Percentiles rank a stretch among this genome's conserved stretches.
These are phyloP conservation scores for Leucocoprinus leucothites DNA, from an alignment of 768 basidiomycete species.

Conservation along the genomic window DNA sequence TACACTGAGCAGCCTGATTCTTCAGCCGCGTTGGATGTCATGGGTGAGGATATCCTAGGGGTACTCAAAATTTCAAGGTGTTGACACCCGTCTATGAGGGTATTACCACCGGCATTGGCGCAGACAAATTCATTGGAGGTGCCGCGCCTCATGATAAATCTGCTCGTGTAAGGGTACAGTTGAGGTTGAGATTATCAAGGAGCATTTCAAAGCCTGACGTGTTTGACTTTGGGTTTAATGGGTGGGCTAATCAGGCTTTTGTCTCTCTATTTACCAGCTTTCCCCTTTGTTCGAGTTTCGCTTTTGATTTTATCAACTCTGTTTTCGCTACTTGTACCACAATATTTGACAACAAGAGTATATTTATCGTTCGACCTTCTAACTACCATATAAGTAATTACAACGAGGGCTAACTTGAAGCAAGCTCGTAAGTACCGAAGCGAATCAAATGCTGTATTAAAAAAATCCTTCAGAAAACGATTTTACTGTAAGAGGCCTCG, in stretches of 20 bases:
- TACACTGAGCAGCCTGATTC: conserved; percentile 13
- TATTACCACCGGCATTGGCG: conserved; percentile 42
- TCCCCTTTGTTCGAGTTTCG: too few relatives aligned
- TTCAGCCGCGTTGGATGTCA: conserved; percentile 68
- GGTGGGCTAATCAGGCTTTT: not conserved
- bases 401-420: too few relatives aligned
- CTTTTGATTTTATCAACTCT: too few relatives aligned
- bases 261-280: too few relatives aligned
- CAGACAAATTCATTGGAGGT: conserved; percentile 13
- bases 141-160: conserved; percentile 13
- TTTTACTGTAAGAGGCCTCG: too few relatives aligned
- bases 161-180: conserved; percentile 14
- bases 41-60: conserved; percentile 64
- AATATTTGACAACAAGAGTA: too few relatives aligned
- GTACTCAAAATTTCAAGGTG: conserved; percentile 77
- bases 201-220: not conserved
- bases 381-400: too few relatives aligned
- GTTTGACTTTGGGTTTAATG: not conserved
- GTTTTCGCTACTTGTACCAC: too few relatives aligned
- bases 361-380: too few relatives aligned
- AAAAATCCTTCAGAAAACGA: too few relatives aligned
- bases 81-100: conserved; percentile 65
- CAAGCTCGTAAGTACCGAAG: too few relatives aligned
- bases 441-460: too few relatives aligned
- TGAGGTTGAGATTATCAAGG: conserved; percentile 17